phyloP scores from a whole-genome alignment of 805 yeast species.

The Metschnikowia kunwiensis region DNA sequence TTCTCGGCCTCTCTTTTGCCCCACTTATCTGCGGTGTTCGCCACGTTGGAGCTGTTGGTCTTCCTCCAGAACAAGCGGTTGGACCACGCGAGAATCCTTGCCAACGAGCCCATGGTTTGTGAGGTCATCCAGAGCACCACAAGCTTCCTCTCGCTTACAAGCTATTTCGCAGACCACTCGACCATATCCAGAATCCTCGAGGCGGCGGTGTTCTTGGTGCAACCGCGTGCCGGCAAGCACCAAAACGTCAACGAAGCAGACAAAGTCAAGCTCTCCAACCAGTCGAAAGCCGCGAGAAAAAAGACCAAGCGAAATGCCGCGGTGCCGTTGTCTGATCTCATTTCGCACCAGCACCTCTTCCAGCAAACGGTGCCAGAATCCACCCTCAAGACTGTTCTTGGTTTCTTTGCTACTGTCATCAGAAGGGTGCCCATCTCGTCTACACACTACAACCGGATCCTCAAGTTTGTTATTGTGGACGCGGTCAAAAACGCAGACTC shows the following conservation, averaged over 20 bases:
- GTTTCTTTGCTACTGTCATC: constrained; percentile 50
- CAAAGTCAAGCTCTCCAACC: constrained; percentile 8
- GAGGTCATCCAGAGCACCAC: constrained; percentile 31
- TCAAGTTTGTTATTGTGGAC: constrained; percentile 36
- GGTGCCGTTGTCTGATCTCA: constrained; percentile 61
- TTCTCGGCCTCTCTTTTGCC: constrained; percentile 44
- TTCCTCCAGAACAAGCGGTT: constrained; percentile 46
- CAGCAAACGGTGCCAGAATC: constrained; percentile 35
- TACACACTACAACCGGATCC: constrained; percentile 58
- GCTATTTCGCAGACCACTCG: constrained; percentile 47
- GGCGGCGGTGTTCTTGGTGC: constrained; percentile 43
- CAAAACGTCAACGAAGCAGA: constrained; percentile 2
- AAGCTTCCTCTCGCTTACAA: constrained; percentile 31
- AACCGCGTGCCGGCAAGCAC: constrained; percentile 34
- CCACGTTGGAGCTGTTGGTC: constrained; percentile 54
- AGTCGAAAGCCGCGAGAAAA: constrained; percentile 23
- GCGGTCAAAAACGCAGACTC: constrained; percentile 29
- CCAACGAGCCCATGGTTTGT: constrained; percentile 40
- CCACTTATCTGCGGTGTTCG: constrained; percentile 48
- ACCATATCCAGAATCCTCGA: constrained; percentile 57
- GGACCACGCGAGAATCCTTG: constrained; percentile 30
- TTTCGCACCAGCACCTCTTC: constrained; percentile 63
- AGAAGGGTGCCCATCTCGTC: constrained; percentile 53
- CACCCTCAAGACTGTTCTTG: constrained; percentile 35
- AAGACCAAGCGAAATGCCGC: constrained; percentile 42